Conservation (phyloP, 768 basidiomycete genomes). For the Pulveroboletus sp. region DNA sequence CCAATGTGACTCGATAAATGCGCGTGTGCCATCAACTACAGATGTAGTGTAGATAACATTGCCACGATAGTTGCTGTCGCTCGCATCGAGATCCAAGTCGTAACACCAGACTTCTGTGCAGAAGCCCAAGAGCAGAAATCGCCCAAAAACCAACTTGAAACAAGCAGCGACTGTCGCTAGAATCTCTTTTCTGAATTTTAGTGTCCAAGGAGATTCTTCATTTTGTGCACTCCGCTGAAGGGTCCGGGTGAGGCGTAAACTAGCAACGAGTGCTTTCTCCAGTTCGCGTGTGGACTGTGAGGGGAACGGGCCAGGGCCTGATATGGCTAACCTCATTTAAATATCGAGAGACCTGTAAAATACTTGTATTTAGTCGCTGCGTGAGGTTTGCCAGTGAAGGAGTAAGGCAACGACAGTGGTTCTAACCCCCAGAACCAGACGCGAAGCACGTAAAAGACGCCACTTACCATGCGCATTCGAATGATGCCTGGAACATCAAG, state of each 20-base stretch:
- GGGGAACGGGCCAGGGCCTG: conserved; percentile 16
- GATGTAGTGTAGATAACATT: conserved; percentile 14
- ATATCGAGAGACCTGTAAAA: background rate
- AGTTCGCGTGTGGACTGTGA: conserved; percentile 13
- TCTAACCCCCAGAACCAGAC: no score
- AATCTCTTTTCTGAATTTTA: no score
- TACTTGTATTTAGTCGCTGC: background rate
- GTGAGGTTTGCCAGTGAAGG: no score
- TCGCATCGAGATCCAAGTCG: conserved; percentile 1
- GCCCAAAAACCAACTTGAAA: no score
- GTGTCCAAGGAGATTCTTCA: no score
- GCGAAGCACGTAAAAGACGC: no score
- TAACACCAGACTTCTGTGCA: conserved; percentile 16
- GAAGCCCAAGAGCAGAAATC: conserved; percentile 14
- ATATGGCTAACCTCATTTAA: background rate
- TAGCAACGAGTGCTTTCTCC: conserved; percentile 10
- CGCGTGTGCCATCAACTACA: no score
- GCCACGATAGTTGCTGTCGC: background rate
- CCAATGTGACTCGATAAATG: conserved; percentile 3
- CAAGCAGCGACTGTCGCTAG: background rate
- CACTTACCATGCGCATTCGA: conserved; percentile 15
- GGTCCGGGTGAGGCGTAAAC: conserved; percentile 7
- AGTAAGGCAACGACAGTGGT: no score
- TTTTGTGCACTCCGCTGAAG: background rate
- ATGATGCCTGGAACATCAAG: conserved; percentile 16